Conservation (phyloP, 2,329 filamentous ascomycete species). For the Pseudofabraea citricarpa region DNA sequence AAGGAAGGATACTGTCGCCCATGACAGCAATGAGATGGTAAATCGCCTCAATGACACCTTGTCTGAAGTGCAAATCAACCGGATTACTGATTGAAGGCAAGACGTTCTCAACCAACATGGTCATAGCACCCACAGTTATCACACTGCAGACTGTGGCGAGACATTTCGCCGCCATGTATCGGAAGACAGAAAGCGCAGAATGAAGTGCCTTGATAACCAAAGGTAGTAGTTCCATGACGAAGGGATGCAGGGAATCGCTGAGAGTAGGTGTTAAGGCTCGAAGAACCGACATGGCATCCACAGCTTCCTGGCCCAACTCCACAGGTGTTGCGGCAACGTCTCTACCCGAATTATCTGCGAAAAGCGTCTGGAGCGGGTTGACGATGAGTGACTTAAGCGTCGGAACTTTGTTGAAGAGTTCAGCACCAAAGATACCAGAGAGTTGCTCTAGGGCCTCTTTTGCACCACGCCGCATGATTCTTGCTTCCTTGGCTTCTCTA, state of each 20-base stretch:
- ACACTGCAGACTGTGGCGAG: constrained; percentile 96
- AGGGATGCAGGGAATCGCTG: constrained; percentile 67
- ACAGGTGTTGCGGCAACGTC: constrained; percentile 70
- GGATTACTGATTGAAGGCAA: constrained; percentile 89
- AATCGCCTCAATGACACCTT: constrained; percentile 90
- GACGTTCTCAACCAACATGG: constrained; percentile 87
- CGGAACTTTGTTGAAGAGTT: constrained; percentile 77
- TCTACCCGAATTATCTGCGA: constrained; percentile 65
- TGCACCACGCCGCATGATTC: constrained; percentile 85
- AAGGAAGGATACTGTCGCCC: constrained; percentile 92
- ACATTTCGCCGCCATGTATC: constrained; percentile 96
- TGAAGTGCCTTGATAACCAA: constrained; percentile 83
- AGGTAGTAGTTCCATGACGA: constrained; percentile 79
- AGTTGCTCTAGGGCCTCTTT: constrained; percentile 92
- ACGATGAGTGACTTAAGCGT: constrained; percentile 80
- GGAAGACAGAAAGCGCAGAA: constrained; percentile 83
- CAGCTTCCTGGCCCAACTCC: constrained; percentile 81
- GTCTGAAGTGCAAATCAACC: constrained; percentile 79
- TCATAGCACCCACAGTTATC: constrained; percentile 93
- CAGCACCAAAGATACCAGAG: constrained; percentile 70
- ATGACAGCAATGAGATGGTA: constrained; percentile 98
- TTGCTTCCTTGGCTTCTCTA: constrained; percentile 79
- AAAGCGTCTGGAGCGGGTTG: constrained; percentile 69
- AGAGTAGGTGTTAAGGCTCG: constrained; percentile 92
- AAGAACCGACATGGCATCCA: constrained; percentile 90